Base-by-base conservation (phyloP, 495 filamentous ascomycete genomes). In the Cercophora newfieldiana region DNA sequence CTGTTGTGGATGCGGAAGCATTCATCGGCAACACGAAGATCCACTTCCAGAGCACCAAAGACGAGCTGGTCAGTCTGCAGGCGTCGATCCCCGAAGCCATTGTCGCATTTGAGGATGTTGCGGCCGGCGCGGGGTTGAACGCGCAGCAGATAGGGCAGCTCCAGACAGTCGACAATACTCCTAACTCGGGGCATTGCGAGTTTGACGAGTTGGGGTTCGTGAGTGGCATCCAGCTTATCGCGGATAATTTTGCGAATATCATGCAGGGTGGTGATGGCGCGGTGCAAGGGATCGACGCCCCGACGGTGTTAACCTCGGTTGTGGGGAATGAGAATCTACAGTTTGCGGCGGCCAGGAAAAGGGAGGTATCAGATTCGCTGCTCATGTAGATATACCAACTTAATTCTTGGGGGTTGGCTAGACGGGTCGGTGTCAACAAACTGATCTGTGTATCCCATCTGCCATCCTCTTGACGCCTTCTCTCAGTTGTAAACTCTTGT, bases 361-460 rank as follows among this genome's bases (percentile, higher is more conserved):
- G 61, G 48, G 66, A 51, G 54, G 2, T 60, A 7, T 28, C 18
- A n/a, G 29, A 31, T 49, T 26, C 22, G 19, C 7, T 47, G 30
- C 4, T 31, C 18, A 16, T 48, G 22, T 7, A 24, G 58, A 59
- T n/a, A 26, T 8, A 57, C 49, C 10, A 7, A 53, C n/a, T 19
- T 26, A 53, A 22, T 8, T 57, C 2, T 49, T 16, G 19, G 21
- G 12, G 21, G 12, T 24, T 3, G 16, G 7, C 18, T 18, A 22
- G 26, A 50, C 1, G 25, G 37, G 49, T 24, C 28, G 12, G 33
- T 19, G 37, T 61, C 78, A 89, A 37, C 87, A 88, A 0, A 89
- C 87, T 25, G 72, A 77, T 68, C 87, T 75, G 71, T 89, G 86
- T 48, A 90, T 83, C 5, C 87, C 87, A 28, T 86, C 74, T n/a